Evolutionary conservation across 345 rosid species (phyloP), one percentile per base, ranked within the genome.

Genomic region (Ricinus communis): DNA sequence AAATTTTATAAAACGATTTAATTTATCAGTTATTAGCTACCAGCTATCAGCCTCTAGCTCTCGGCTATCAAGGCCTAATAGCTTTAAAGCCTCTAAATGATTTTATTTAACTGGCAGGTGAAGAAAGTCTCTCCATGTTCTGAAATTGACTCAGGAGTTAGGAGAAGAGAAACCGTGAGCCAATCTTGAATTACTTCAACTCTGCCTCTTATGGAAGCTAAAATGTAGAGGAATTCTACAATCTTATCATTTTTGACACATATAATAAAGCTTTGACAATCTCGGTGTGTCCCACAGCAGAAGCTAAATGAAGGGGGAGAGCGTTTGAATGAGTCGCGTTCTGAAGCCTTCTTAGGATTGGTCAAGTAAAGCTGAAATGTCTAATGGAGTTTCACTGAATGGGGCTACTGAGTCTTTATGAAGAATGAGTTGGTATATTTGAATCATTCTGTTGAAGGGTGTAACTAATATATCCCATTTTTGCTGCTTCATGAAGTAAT

Each of bases 221-320:
- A n/a, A 43, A 25, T 64, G 68, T 13, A 64, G 68, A 22, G 72
- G 72, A 68, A 43, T 56, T 31, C 24, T 10, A 8, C 72, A 53
- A 28, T 15, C 18, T 41, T 56, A 31, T 53, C 13, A 10, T 14
- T 13, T 0, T 45, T 46, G 5, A 5, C 54, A 41, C 9, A 0
- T 21, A 70, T 21, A 70, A 21, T 30, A 59, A 33, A 22, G 56
- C 66, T 27, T 70, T 70, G 11, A 47, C 47, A 15, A 59, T 47
- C 46, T 58, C 16, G 1, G 22, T 21, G 14, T 70, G 46, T 14
- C 66, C 66, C 43, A 46, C 57, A 10, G 74, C 74, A 5, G 68
- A 33, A 22, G 68, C 74, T 31, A 62, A 25, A 31, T 71, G 74
- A 52, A 71, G 60, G 0, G n/a, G 74, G 68, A 49, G 24, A 21